Base-by-base conservation (phyloP, 1,139 yeast species). In the Debaryomyces coudertii region DNA sequence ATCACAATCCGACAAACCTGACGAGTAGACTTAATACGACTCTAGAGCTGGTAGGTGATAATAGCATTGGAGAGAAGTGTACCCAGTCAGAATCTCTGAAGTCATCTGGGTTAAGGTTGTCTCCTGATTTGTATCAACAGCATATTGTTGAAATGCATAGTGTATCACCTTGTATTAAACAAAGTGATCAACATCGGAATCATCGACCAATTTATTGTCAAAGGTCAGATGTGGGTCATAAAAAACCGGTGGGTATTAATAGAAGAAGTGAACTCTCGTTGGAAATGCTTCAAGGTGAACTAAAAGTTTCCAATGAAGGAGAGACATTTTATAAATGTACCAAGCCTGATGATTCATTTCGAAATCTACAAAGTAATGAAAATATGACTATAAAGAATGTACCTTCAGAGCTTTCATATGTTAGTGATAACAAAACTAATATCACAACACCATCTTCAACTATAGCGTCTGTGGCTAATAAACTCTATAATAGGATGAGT, bases 281-380 rank as follows among this genome's bases (percentile, higher is more conserved):
- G 16, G 20, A 29, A 14, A 29, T 8, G 15, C 7, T 29, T 8
- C 8, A 5, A 18, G 16, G 9, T 9, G 16, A 29, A 29, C 7
- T 29, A 15, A 18, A 29, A 14, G n/a, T 7, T 4, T 11, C 11
- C 1, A 20, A 15, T 23, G 38, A 5, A 12, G 11, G 23, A 7
- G 27, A 24, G 22, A 20, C 11, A n/a, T 36, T 16, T 20, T 18
- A 25, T 24, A 36, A 36, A 5, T 27, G 15, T 8, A 12, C 15
- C 11, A 42, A 45, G 12, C 40, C 68, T 3, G 68, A 65, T 38
- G 66, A 65, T 45, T 58, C 62, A 3, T 64, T 52, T 43, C 52
- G 49, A 34, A 54, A 53, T 23, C 53, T 65, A 29, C 33, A 27
- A 28, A 15, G 18, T 18, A 28, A 11, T 11, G 25, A 9, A 35